Evolutionary conservation across 805 yeast genomes (phyloP).

Genomic region (Ogataea populi-albae): DNA sequence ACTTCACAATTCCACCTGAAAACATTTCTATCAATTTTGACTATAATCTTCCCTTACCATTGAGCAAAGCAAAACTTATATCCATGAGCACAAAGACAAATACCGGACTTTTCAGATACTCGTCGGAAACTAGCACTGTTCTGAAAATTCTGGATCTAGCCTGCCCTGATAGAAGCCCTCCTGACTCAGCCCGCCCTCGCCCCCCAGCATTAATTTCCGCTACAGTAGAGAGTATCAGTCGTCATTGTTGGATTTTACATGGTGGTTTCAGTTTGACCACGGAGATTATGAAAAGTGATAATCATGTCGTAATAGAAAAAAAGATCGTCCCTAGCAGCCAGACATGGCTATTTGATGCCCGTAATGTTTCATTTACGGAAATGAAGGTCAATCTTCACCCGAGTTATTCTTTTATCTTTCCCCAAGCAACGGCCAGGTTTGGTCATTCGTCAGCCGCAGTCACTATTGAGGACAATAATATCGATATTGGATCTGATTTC

Average conservation of each 20-base stretch:
- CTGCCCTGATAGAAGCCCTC: neutral
- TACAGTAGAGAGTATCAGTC: constrained; percentile 47
- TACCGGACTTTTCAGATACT: constrained; percentile 34
- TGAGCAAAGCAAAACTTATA: constrained; percentile 38
- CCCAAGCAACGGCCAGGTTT: constrained; percentile 32
- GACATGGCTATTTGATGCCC: constrained; percentile 58
- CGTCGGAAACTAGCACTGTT: constrained; percentile 39
- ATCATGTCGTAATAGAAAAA: constrained; percentile 38
- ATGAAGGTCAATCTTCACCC: constrained; percentile 36
- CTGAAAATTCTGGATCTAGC: constrained; percentile 20
- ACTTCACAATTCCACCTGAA: constrained; percentile 32
- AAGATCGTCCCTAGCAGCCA: constrained; percentile 38
- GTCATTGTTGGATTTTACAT: constrained; percentile 56
- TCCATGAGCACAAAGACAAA: constrained; percentile 43
- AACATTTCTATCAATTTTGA: constrained; percentile 31
- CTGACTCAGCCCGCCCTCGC: neutral
- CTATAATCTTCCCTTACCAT: constrained; percentile 45
- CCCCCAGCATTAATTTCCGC: constrained; percentile 41
- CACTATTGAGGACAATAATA: constrained; percentile 29
- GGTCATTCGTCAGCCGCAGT: constrained; percentile 27
- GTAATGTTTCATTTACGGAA: constrained; percentile 47
- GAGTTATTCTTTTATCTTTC: constrained; percentile 22
- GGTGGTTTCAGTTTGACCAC: constrained; percentile 63
- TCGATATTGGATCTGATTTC: constrained; percentile 10
- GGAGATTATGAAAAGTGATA: constrained; percentile 32